Base-by-base conservation (phyloP, 805 yeast species). In the Candida manassasensis region DNA sequence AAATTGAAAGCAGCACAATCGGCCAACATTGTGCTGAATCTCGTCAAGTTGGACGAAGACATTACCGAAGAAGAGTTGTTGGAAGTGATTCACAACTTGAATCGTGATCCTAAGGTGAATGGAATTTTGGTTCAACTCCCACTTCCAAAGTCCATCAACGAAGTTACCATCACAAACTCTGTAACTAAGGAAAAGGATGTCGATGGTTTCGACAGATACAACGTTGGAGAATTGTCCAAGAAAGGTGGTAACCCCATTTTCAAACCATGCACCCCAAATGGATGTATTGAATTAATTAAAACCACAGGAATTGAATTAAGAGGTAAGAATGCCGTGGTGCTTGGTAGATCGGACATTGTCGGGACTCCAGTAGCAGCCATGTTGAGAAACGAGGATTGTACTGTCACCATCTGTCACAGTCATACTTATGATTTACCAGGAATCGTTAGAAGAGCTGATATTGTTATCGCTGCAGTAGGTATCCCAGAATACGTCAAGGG, bases 261-360 rank as follows among this genome's bases (percentile, higher is more conserved):
- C 58, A 65, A 81, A 50, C 94, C 95, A 26, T 84, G 94, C 57
- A 84, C 95, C 14, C 95, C 95, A 35, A 73, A 81, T 57, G 95
- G 94, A 18, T 77, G 83, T 47, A 73, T 84, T 61, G 74, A 75
- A 50, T 63, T 84, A 43, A 63, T 84, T 39, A 62, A 75, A 44
- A 69, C 73, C 43, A 68, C 83, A 21, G 72, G 76, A 13, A 72
- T 81, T 15, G 57, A 63, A 6, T 53, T 84, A 30, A 53, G 63
- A 21, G 93, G 93, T 43, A 73, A 79, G 41, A 71, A 77, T 50
- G 90, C 89, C n/a, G 93, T 84, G 27, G 88, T 84, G 15, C 63
- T 84, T 43, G 95, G 95, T 32, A 74, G 95, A 62, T 81, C 89
- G 25, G 90, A 84, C 59, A 84, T 84, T 45, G 95, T 84, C 19